Conservation (phyloP, 2,329 filamentous ascomycete genomes). For the Nothophaeocryptopus gaeumannii region DNA sequence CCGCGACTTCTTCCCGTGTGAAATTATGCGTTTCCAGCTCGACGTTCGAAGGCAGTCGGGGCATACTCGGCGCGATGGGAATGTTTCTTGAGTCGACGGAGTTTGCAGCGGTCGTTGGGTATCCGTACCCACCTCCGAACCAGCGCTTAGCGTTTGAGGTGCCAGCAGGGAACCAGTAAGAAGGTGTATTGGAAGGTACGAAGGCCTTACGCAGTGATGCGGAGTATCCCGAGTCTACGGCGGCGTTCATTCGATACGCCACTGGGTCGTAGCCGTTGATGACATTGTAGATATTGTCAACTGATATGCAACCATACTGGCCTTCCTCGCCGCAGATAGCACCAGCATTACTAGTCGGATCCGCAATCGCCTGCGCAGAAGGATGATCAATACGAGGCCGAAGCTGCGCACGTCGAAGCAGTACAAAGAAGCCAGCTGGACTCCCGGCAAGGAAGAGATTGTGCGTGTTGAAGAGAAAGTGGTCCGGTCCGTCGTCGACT, state of each 20-base stretch:
- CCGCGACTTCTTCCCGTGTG: conserved; percentile 83
- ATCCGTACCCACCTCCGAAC: conserved; percentile 34
- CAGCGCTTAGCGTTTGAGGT: conserved; percentile 36
- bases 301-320: conserved; percentile 82
- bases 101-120: conserved; percentile 16
- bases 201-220: conserved; percentile 71
- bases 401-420: conserved; percentile 72
- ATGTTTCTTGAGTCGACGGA: conserved; percentile 33
- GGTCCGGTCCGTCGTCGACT: conserved; percentile 38
- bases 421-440: conserved; percentile 86
- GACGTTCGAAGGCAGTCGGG: conserved; percentile 54
- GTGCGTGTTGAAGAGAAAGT: conserved; percentile 87
- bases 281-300: conserved; percentile 96
- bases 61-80: conserved; percentile 26
- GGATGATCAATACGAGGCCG: conserved; percentile 71
- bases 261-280: conserved; percentile 76
- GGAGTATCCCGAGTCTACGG: conserved; percentile 78
- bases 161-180: conserved; percentile 40
- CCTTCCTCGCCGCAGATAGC: conserved; percentile 74
- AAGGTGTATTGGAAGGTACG: conserved; percentile 68
- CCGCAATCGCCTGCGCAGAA: conserved; percentile 70
- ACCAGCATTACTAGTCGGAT: conserved; percentile 49
- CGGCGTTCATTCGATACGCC: conserved; percentile 86
- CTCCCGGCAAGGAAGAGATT: conserved; percentile 89
- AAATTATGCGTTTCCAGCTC: conserved; percentile 97